Conservation (phyloP, 306 rosid species). For the Gastrolobium villosum region DNA sequence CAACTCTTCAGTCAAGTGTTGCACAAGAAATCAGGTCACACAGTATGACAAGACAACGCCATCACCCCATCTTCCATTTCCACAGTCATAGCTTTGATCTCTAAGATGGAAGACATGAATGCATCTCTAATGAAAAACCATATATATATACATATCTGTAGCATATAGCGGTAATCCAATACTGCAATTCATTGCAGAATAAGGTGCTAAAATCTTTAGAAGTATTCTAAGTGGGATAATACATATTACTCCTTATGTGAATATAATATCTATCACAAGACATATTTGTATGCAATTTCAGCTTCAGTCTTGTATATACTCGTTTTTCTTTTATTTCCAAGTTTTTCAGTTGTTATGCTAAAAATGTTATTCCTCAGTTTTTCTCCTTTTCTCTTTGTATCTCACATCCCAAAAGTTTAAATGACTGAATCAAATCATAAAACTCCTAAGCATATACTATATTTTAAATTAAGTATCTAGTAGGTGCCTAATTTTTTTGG, state of each 20-base stretch:
- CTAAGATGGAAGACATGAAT: slow-evolving; percentile 47
- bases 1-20: slow-evolving; percentile 82
- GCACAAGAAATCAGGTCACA: slow-evolving; percentile 85
- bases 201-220: slow-evolving; percentile 22
- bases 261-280: slow-evolving; percentile 1
- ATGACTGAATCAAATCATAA: slow-evolving; percentile 14
- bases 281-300: slow-evolving; percentile 8
- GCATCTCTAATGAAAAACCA: slow-evolving; percentile 4
- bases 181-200: slow-evolving; percentile 12
- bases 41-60: slow-evolving; percentile 59
- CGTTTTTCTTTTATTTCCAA: not conserved
- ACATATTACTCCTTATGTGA: slow-evolving; percentile 14
- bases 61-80: slow-evolving; percentile 86
- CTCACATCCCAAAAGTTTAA: not conserved
- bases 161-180: slow-evolving; percentile 24
- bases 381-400: not conserved
- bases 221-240: slow-evolving; percentile 31
- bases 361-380: not conserved
- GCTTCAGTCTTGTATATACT: not conserved
- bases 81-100: slow-evolving; percentile 92
- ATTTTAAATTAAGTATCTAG: not conserved
- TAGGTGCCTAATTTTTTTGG: not conserved
- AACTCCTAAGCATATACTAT: not conserved
- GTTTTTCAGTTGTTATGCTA: not conserved
- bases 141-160: not conserved